phyloP scores from a whole-genome alignment of 140 eudicot genomes.

The Senecio squalidus region DNA sequence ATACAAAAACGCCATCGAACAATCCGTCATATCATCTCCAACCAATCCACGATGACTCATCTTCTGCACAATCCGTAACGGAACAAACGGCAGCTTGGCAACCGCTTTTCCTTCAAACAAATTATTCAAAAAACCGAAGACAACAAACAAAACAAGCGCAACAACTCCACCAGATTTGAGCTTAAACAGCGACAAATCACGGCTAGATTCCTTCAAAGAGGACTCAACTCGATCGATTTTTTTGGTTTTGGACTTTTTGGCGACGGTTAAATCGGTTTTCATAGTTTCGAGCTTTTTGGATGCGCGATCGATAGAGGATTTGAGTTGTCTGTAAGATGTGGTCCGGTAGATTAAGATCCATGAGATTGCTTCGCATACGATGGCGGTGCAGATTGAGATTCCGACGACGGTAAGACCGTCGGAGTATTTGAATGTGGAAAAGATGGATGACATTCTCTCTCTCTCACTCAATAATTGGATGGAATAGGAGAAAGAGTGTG shows the following conservation, averaged over 20 bases:
- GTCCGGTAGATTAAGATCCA: constrained; percentile 86
- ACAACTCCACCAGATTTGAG: constrained; percentile 95
- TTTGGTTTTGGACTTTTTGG: constrained; percentile 58
- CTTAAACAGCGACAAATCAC: constrained; percentile 78
- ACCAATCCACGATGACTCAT: constrained; percentile 83
- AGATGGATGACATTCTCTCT: constrained; percentile 31
- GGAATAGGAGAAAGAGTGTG: background rate
- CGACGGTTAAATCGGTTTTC: constrained; percentile 44
- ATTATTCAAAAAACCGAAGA: constrained; percentile 65
- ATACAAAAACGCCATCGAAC: constrained; percentile 96
- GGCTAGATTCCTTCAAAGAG: constrained; percentile 65
- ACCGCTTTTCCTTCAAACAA: constrained; percentile 80
- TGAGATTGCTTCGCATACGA: constrained; percentile 82
- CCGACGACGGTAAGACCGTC: constrained; percentile 72
- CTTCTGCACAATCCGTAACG: constrained; percentile 69
- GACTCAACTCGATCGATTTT: constrained; percentile 87
- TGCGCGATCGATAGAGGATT: constrained; percentile 82
- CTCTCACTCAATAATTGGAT: constrained; percentile 9
- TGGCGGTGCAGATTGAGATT: constrained; percentile 70
- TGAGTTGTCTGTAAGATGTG: constrained; percentile 75
- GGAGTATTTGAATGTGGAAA: constrained; percentile 48
- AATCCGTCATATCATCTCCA: constrained; percentile 90
- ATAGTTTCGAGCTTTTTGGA: constrained; percentile 90
- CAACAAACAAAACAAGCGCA: constrained; percentile 74
- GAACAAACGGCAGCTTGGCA: constrained; percentile 88